Evolutionary conservation across 2,329 filamentous ascomycete genomes (phyloP).

Genomic region (Bisporella sp.): DNA sequence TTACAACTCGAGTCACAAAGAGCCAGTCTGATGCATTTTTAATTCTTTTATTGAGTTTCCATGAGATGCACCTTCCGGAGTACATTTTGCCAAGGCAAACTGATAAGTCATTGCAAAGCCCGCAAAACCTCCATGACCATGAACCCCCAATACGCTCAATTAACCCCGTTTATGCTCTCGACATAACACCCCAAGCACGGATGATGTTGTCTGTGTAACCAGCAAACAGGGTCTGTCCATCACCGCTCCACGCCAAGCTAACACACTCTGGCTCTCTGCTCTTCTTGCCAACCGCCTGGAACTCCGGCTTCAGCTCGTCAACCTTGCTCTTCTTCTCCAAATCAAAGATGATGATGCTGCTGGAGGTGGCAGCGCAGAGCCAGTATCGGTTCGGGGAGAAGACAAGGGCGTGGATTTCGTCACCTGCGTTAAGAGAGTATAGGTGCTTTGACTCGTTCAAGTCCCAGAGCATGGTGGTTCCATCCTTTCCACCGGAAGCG

Average conservation of each 20-base stretch:
- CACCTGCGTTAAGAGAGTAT: constrained; percentile 98
- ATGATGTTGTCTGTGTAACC: constrained; percentile 99
- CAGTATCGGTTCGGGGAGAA: constrained; percentile 99
- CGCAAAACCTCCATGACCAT: constrained; percentile 24
- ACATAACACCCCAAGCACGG: constrained; percentile 97
- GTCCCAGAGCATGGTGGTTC: constrained; percentile 99
- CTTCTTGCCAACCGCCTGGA: constrained; percentile 96
- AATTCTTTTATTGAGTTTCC: constrained; percentile 25
- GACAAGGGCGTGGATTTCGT: constrained; percentile 99
- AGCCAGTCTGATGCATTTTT: constrained; percentile 5
- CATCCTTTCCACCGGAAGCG: constrained; percentile 98
- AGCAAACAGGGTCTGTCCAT: constrained; percentile 98
- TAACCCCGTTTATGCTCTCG: constrained; percentile 59
- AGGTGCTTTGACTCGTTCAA: constrained; percentile 99
- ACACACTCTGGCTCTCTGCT: constrained; percentile 98
- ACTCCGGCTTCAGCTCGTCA: constrained; percentile 98
- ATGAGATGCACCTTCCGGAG: constrained; percentile 26
- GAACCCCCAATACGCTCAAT: constrained; percentile 21
- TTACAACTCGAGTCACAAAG: too few relatives aligned
- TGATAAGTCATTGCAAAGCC: constrained; percentile 25
- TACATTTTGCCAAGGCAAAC: constrained; percentile 23
- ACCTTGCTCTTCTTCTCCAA: constrained; percentile 99
- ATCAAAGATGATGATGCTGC: constrained; percentile 99
- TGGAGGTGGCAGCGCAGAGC: constrained; percentile 96
- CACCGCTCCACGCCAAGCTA: constrained; percentile 92